phyloP scores from a whole-genome alignment of 2,329 filamentous ascomycete genomes.

The Zymoseptoria passerinii region DNA sequence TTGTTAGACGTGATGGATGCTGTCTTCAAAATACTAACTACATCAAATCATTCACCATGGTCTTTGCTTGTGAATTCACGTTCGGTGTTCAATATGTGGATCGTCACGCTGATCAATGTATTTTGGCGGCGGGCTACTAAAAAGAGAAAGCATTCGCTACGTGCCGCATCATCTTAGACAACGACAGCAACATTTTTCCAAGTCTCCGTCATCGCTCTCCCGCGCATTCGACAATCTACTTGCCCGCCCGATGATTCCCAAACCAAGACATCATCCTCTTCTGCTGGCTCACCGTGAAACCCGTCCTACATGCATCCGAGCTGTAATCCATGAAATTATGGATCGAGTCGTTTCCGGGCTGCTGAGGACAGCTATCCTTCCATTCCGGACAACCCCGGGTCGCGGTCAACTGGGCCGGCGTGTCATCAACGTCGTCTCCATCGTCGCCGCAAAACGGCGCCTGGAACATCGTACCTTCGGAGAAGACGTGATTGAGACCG shows the following conservation, averaged over 20 bases:
- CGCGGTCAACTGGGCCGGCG: slow-evolving; percentile 18
- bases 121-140: no score
- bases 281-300: slow-evolving; percentile 8
- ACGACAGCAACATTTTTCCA: no score
- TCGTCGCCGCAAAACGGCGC: neutral
- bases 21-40: no score
- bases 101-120: no score
- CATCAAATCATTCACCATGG: no score
- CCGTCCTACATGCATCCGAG: slow-evolving; percentile 7
- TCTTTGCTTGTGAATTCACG: no score
- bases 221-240: neutral
- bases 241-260: neutral
- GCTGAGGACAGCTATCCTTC: slow-evolving; percentile 41
- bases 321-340: slow-evolving; percentile 46
- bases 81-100: no score
- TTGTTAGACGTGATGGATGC: no score
- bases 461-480: neutral
- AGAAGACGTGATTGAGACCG: slow-evolving; percentile 7
- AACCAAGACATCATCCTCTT: neutral
- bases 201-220: neutral
- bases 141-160: no score
- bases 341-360: slow-evolving; percentile 41
- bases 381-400: slow-evolving; percentile 42
- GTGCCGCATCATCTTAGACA: no score
- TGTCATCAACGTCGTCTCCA: slow-evolving; percentile 35